Conservation (phyloP, 768 basidiomycete species). For the Pleurotus cornucopiae region DNA sequence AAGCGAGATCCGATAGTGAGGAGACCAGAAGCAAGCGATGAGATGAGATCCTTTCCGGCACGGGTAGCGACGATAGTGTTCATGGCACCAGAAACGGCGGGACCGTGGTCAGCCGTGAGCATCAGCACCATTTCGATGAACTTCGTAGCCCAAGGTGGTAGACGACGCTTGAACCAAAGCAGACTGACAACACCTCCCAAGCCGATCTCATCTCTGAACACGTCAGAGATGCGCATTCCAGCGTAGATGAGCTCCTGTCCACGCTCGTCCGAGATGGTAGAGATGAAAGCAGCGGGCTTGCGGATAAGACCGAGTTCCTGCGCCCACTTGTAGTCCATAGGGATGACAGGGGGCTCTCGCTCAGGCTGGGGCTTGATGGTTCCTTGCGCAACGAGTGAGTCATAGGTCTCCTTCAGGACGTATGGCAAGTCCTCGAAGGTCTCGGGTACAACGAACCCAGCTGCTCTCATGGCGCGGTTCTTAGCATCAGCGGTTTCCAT, state of each 20-base stretch:
- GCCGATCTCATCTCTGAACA: constrained; percentile 97
- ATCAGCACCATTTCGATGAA: constrained; percentile 99
- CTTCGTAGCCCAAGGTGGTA: constrained; percentile 92
- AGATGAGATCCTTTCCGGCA: constrained; percentile 99
- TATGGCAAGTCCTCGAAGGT: constrained; percentile 95
- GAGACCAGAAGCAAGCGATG: constrained; percentile 91
- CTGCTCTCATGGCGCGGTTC: constrained; percentile 91
- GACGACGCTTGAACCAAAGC: constrained; percentile 96
- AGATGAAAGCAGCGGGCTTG: constrained; percentile 98
- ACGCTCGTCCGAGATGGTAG: constrained; percentile 98
- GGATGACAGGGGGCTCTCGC: constrained; percentile 89
- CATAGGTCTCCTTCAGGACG: constrained; percentile 82
- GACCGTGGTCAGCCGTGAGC: constrained; percentile 98
- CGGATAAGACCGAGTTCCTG: constrained; percentile 97
- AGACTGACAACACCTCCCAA: constrained; percentile 94
- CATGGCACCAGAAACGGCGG: constrained; percentile 98
- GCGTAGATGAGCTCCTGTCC: constrained; percentile 98
- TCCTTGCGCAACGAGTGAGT: constrained; percentile 69
- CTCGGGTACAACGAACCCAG: constrained; percentile 94
- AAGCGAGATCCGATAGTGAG: constrained; percentile 98
- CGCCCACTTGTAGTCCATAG: constrained; percentile 99
- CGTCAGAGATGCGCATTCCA: constrained; percentile 98
- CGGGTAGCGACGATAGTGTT: constrained; percentile 99
- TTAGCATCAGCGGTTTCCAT: constrained; percentile 98
- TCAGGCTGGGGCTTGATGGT: constrained; percentile 68